Base-by-base conservation (phyloP, 2,329 filamentous ascomycete species). In the Colletotrichum orchidophilum region DNA sequence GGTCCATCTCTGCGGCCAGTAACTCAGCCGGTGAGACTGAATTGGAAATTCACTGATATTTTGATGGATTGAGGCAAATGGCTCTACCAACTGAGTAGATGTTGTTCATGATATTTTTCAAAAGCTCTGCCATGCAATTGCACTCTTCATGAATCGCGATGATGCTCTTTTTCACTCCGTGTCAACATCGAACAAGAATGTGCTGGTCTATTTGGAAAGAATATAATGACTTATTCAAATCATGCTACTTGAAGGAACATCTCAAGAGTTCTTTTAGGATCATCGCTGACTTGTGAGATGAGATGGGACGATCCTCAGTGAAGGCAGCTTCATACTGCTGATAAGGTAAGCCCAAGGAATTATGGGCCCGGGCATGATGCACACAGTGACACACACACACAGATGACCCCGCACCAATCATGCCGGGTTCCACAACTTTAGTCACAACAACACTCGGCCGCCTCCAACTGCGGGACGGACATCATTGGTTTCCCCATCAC, bases 401-500 rank as follows among this genome's bases (percentile, higher is more conserved):
- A 33, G 11, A 21, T 12, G 26, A 71, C 64, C 64, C 67, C 63
- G 63, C 67, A 70, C 50, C 58, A 54, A 58, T 54, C 31, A 59
- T 18, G n/a, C 26, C 13, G 0, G 6, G 29, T 29, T 62, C 64
- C 46, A 66, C 46, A 62, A 29, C 63, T 59, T 68, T 68, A 71
- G 69, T 69, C 64, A 69, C 46, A 63, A 39, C 54, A 69, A 69
- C 64, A 63, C 55, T 46, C 52, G 33, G n/a, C 42, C 35, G 49
- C 55, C 49, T 66, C 39, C 49, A 58, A 54, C 64, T 27, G 39
- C 29, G 35, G 69, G 54, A 31, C 58, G 26, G 24, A 59, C 46
- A 55, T 21, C 49, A 67, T 63, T 63, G 69, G 65, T 15, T 69
- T 63, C 46, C 39, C 53, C 64, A 50, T 63, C 33, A 60, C 59